A percentile compares a stretch with the other conserved stretches of the same genome.
These are phyloP conservation scores for Spiraea crenata DNA, from an alignment of 331 rosid species.

Conservation along the genomic window DNA sequence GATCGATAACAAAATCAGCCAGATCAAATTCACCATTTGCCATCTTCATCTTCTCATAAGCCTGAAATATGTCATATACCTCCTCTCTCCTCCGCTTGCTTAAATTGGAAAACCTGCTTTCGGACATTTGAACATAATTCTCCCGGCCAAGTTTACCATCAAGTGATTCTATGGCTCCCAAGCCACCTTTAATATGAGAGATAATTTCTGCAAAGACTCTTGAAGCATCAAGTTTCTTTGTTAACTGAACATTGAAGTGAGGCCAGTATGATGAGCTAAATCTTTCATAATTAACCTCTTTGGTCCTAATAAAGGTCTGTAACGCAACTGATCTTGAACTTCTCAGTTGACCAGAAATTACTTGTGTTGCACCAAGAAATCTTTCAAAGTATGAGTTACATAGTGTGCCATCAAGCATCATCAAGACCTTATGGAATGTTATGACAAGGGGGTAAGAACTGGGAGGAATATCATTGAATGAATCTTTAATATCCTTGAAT, in stretches of 20 bases:
- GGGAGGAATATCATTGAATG: slow-evolving; percentile 48
- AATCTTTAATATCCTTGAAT: slow-evolving; percentile 48
- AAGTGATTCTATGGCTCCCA: slow-evolving; percentile 25
- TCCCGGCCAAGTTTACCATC: slow-evolving; percentile 46
- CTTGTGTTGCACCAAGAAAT: slow-evolving; percentile 27
- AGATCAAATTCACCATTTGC: slow-evolving; percentile 62
- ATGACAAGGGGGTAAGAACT: slow-evolving; percentile 64
- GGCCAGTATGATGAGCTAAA: slow-evolving; percentile 69
- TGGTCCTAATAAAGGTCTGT: slow-evolving; percentile 44
- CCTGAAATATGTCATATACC: slow-evolving; percentile 48
- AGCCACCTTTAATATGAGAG: slow-evolving; percentile 68
- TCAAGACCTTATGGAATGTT: slow-evolving; percentile 65
- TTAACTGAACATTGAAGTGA: slow-evolving; percentile 45
- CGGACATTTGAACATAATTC: slow-evolving; percentile 46
- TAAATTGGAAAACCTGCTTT: slow-evolving; percentile 40
- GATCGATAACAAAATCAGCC: slow-evolving; percentile 64
- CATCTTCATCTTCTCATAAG: slow-evolving; percentile 63
- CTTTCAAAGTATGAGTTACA: slow-evolving; percentile 63
- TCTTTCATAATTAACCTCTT: slow-evolving; percentile 62
- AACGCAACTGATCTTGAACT: slow-evolving; percentile 43
- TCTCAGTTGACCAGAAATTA: slow-evolving; percentile 38
- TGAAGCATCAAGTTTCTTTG: slow-evolving; percentile 51
- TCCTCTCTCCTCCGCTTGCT: slow-evolving; percentile 34
- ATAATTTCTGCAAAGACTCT: slow-evolving; percentile 65
- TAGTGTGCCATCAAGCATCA: slow-evolving; percentile 85